Evolutionary conservation across 345 rosid species (phyloP), one percentile per base, ranked within the genome.

Genomic region (Populus euphratica): DNA sequence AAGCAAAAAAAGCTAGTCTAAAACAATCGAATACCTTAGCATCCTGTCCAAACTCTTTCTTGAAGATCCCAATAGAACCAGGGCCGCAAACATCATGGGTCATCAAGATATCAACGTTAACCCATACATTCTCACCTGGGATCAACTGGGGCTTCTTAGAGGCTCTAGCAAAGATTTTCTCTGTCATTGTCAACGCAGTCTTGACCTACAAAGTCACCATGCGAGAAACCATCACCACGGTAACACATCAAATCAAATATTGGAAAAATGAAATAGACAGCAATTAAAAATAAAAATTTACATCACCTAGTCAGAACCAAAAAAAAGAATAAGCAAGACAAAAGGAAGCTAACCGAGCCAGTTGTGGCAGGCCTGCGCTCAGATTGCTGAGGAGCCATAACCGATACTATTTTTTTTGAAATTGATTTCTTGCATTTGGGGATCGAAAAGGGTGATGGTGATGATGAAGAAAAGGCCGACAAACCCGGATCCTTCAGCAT

Each of bases 21-120:
- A 33, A 69, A 70, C 16, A 71, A 63, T 44, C 6, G 8, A 65
- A 23, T 79, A 94, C 99, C 99, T 92, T 91, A 36, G 98, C 97
- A 82, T 90, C 81, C 74, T 89, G 71, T 67, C 98, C 99, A 76
- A 95, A 95, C 84, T 95, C 99, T 77, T 81, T 88, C 89, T 92
- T 93, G 86, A 95, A 95, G 77, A 93, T 93, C 61, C 92, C 99
- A 65, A 95, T 78, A 69, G 98, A 91, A 83, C 98, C 98, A 27
- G 98, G 97, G 49, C 99, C 99, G 72, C 94, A 93, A 52, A 95
- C 96, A 87, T 96, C 99, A 79, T 96, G 98, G 65, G 98, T 96
- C 99, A 93, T 96, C 86, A 96, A 84, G 49, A 89, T 77, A 88
- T 96, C 97, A 75, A 96, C 91, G 49, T 92, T 87, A 71, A 92